Conservation (phyloP, 2,329 filamentous ascomycete species). For the Leptographium wingfieldii region DNA sequence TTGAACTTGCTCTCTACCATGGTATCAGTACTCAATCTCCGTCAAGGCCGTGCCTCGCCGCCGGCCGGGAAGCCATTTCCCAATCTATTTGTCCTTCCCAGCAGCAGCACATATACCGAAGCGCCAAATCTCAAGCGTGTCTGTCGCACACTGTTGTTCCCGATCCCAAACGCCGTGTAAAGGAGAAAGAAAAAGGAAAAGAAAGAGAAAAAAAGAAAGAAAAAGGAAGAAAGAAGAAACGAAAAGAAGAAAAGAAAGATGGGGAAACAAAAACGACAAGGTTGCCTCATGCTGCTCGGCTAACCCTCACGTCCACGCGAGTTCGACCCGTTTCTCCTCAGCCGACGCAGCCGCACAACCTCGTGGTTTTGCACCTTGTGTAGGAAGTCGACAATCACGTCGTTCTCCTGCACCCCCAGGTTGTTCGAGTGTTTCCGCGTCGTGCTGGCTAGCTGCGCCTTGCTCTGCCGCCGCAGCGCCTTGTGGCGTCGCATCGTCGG, state of each 20-base stretch:
- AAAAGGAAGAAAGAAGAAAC: no score
- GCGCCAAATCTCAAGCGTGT: no score
- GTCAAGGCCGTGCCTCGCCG: no score
- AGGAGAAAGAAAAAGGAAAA: no score
- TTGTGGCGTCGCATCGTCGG: constrained; percentile 62
- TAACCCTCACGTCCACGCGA: constrained; percentile 10
- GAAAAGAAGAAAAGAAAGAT: background rate
- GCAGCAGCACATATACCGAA: no score
- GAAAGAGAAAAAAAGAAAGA: no score
- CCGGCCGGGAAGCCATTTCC: no score
- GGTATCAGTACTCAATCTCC: background rate
- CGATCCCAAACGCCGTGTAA: no score
- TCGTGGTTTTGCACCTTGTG: constrained; percentile 55
- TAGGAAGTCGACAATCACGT: constrained; percentile 68
- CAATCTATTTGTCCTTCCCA: no score
- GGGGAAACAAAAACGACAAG: no score
- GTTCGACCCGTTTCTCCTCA: constrained; percentile 11
- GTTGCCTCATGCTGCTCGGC: background rate
- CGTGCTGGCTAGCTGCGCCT: constrained; percentile 57
- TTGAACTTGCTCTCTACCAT: background rate
- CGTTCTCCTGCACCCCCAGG: constrained; percentile 65
- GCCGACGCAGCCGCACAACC: constrained; percentile 13
- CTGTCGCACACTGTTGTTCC: no score
- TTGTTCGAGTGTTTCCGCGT: constrained; percentile 78
- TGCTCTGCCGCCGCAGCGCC: constrained; percentile 52